Conservation (phyloP, 192 early-diverging fungal species). For the Gonapodya sp. region DNA sequence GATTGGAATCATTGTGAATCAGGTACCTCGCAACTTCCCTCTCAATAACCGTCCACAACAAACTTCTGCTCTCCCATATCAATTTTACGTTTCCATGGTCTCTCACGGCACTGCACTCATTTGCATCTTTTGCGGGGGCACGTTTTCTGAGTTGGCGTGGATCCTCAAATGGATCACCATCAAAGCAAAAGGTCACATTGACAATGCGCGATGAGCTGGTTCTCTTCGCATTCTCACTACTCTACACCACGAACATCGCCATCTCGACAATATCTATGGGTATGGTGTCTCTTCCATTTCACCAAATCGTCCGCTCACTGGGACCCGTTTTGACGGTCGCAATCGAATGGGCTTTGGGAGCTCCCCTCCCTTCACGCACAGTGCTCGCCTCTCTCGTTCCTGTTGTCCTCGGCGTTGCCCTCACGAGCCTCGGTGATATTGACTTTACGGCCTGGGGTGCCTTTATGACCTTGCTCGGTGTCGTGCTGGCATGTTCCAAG, state of each 20-base stretch:
- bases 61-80: conserved; percentile 64
- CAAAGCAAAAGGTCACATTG: conserved; percentile 16
- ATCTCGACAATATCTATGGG: conserved; percentile 68
- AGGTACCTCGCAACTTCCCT: neutral
- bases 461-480: neutral
- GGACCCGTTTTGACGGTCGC: neutral
- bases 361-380: neutral
- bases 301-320: conserved; percentile 3
- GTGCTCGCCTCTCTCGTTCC: neutral
- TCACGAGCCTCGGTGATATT: neutral
- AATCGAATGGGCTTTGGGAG: neutral
- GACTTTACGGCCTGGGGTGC: neutral
- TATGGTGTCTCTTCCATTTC: conserved; percentile 30
- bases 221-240: conserved; percentile 67
- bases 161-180: neutral
- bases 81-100: conserved; percentile 76
- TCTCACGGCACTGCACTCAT: conserved; percentile 72
- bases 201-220: conserved; percentile 41
- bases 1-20: too few species aligned
- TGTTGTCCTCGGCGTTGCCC: neutral
- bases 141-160: conserved; percentile 14
- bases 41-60: conserved; percentile 42
- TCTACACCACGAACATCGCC: conserved; percentile 86
- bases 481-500: conserved; percentile 30
- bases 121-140: conserved; percentile 61